Conservation (phyloP, 306 rosid species). For the Cucumis melo region DNA sequence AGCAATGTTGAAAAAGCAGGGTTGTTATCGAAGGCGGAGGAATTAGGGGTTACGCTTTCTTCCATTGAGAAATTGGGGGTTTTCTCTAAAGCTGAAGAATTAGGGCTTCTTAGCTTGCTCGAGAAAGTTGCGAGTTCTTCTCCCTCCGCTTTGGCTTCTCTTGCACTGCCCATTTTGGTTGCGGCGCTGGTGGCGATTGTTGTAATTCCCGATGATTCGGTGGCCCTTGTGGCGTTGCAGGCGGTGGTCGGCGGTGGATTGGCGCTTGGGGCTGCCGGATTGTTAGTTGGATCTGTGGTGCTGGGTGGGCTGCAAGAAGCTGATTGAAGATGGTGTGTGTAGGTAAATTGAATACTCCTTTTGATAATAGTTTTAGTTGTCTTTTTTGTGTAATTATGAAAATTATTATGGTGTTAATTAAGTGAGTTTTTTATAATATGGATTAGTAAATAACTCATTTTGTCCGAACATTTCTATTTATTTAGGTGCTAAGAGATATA, state of each 20-base stretch:
- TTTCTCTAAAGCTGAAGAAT: conserved; percentile 78
- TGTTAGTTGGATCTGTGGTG: conserved; percentile 64
- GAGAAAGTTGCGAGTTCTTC: conserved; percentile 37
- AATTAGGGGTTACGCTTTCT: conserved; percentile 63
- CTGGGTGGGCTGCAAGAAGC: conserved; percentile 83
- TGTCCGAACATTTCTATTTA: no score
- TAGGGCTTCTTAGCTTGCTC: conserved; percentile 74
- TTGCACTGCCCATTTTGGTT: conserved; percentile 46
- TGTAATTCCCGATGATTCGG: conserved; percentile 73
- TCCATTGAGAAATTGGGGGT: conserved; percentile 80
- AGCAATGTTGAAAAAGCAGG: conserved; percentile 87
- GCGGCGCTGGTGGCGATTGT: conserved; percentile 51
- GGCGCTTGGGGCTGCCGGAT: conserved; percentile 49
- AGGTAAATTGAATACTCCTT: background rate
- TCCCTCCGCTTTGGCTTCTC: conserved; percentile 65
- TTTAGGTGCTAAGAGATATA: no score
- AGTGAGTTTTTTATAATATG: background rate
- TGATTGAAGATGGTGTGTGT: conserved; percentile 25
- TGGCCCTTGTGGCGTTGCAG: conserved; percentile 43
- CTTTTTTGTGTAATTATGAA: background rate
- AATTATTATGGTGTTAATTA: background rate
- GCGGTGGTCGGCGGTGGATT: conserved; percentile 47
- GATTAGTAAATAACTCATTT: no score
- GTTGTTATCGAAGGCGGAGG: conserved; percentile 74
- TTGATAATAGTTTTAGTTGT: background rate